Base-by-base conservation (phyloP, 495 filamentous ascomycete species). In the Daldinia concentrica region DNA sequence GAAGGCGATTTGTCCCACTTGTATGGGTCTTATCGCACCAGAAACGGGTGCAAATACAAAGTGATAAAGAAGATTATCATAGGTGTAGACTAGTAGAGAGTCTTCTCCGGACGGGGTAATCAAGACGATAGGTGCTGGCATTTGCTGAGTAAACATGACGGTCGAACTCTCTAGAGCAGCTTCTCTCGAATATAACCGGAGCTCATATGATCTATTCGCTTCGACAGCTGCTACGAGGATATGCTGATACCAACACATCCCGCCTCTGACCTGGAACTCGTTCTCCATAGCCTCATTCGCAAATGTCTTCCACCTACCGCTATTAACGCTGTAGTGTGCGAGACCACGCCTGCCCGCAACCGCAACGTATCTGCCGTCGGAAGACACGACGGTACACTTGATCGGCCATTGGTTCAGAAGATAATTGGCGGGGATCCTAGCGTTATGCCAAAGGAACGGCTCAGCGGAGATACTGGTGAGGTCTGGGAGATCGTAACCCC, bases 241-340 rank as follows among this genome's bases (percentile, higher is more conserved):
- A 78, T 99, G 96, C 62, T 96, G 94, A 74, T 94, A 93, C 96
- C 96, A 99, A 74, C 94, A 97, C 93, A 99, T 97, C 0, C 96
- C 96, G 24, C 96, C 96, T 67, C 94, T 84, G 24, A 99, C 92
- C 26, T 92, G 86, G 75, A 99, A 98, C 39, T 92, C 91, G 69
- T 95, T 93, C 75, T 98, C 95, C 72, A 90, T 86, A 48, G 84
- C 88, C 26, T 90, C 85, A 72, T 95, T 92, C 59, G 90, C 88
- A 79, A 98, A 98, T 0, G 90, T 94, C 75, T 95, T 98, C 96
- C 96, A 99, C 64, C 96, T 87, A 26, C 94, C 92, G 79, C 95
- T 98, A 69, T 89, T 91, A 48, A 98, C 88, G 71, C 95, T 98
- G 79, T 98, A 99, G 78, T 99, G 96, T 17, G 94, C 96, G 36